Evolutionary conservation across 1,284 basidiomycete genomes (phyloP).

Genomic region (Trichosporon sp.): DNA sequence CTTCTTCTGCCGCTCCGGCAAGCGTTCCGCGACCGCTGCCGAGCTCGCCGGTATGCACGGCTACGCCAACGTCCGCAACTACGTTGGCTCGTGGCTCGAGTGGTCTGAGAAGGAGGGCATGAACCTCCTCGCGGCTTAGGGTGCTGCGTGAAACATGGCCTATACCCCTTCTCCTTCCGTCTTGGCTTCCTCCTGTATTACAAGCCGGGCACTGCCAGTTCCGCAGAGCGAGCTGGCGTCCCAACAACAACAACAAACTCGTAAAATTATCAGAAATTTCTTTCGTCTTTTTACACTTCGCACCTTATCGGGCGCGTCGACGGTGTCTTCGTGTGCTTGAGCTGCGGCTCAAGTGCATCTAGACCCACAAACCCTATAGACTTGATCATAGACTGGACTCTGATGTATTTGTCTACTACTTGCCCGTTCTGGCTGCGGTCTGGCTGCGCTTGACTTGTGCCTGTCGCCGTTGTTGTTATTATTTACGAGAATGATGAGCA

Average conservation of each 20-base stretch:
- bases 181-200: background rate
- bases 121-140: background rate
- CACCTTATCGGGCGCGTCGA: background rate
- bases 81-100: conserved; percentile 87
- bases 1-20: conserved; percentile 93
- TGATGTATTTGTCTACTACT: conserved; percentile 7
- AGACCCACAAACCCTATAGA: background rate
- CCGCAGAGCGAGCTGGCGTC: background rate
- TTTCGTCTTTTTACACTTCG: background rate
- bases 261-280: background rate
- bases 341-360: too few species aligned
- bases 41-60: conserved; percentile 81
- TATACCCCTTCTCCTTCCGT: background rate
- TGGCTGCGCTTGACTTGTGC: background rate
- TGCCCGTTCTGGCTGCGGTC: background rate
- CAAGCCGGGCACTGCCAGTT: background rate
- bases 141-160: background rate
- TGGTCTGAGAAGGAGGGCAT: conserved; percentile 58
- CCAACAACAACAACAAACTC: background rate
- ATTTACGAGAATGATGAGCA: background rate
- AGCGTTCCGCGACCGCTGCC: conserved; percentile 73
- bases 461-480: background rate
- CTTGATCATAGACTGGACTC: conserved; percentile 5
- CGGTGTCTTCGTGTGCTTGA: background rate
- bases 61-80: conserved; percentile 80